Evolutionary conservation across 1,139 yeast genomes (phyloP).

Genomic region (Kodamaea plutei): DNA sequence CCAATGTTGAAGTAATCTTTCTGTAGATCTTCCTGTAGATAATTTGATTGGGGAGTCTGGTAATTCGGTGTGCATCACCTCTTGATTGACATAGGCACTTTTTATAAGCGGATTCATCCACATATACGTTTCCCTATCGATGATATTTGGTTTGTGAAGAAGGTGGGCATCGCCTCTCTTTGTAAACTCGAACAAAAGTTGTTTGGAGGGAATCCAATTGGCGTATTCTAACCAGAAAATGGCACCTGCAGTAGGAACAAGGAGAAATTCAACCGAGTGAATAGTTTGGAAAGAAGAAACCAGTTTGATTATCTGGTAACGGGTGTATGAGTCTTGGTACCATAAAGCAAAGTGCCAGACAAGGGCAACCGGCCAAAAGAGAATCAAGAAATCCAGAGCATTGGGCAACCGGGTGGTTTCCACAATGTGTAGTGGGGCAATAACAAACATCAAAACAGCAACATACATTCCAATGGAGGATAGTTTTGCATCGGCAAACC

Average conservation of each 20-base stretch:
- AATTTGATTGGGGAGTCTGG: conserved; percentile 52
- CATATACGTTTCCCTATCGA: conserved; percentile 49
- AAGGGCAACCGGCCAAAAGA: conserved; percentile 40
- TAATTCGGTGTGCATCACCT: conserved; percentile 47
- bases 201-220: conserved; percentile 29
- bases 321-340: conserved; percentile 29
- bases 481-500: conserved; percentile 21
- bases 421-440: conserved; percentile 39
- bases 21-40: conserved; percentile 31
- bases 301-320: conserved; percentile 21
- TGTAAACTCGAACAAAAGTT: conserved; percentile 17
- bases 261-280: conserved; percentile 15
- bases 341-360: conserved; percentile 19
- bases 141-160: conserved; percentile 41
- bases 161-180: conserved; percentile 11
- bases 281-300: conserved; percentile 10
- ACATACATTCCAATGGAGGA: conserved; percentile 19
- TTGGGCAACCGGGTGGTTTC: conserved; percentile 32
- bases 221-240: conserved; percentile 24
- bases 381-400: conserved; percentile 31
- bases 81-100: conserved; percentile 45
- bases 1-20: conserved; percentile 19
- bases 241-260: conserved; percentile 17
- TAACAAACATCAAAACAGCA: conserved; percentile 14
- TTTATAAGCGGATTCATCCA: conserved; percentile 60